These are phyloP conservation scores for Simplicillium sp. DNA, from an alignment of 2,329 filamentous ascomycete species.

Conservation along the genomic window DNA sequence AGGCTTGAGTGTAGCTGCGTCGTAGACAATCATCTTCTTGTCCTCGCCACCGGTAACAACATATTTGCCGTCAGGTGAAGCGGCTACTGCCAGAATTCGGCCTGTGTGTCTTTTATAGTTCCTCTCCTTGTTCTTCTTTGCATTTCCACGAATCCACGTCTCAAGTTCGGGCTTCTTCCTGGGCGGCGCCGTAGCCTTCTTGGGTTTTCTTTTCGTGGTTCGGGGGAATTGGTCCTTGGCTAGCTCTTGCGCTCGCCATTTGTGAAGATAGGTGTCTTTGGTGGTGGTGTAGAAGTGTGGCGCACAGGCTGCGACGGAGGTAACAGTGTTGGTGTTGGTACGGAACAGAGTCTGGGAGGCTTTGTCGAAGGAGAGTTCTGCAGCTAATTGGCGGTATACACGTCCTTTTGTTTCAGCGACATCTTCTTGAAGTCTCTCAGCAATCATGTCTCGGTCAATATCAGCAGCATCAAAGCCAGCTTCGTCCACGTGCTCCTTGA, in stretches of 20 bases:
- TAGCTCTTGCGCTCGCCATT: slow-evolving; percentile 74
- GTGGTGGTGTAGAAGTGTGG: slow-evolving; percentile 83
- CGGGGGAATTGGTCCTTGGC: slow-evolving; percentile 51
- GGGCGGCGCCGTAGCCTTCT: slow-evolving; percentile 48
- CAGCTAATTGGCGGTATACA: slow-evolving; percentile 72
- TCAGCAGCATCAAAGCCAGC: slow-evolving; percentile 85
- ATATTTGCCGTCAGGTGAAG: slow-evolving; percentile 81
- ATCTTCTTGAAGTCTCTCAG: slow-evolving; percentile 83
- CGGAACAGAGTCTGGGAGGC: slow-evolving; percentile 66
- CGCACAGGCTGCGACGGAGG: slow-evolving; percentile 67
- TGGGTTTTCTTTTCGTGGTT: slow-evolving; percentile 47
- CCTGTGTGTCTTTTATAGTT: slow-evolving; percentile 69
- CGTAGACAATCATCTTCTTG: slow-evolving; percentile 78
- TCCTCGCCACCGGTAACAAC: slow-evolving; percentile 86
- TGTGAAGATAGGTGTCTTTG: slow-evolving; percentile 76
- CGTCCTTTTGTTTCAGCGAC: slow-evolving; percentile 86
- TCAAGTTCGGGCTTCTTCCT: slow-evolving; percentile 54
- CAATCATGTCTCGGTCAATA: slow-evolving; percentile 85
- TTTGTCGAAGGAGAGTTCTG: slow-evolving; percentile 58
- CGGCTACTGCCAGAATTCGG: slow-evolving; percentile 73
- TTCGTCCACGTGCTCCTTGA: slow-evolving; percentile 73
- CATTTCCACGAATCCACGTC: slow-evolving; percentile 52
- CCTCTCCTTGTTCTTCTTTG: slow-evolving; percentile 49
- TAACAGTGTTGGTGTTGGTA: slow-evolving; percentile 68
- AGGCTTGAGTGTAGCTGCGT: slow-evolving; percentile 68